Conservation (phyloP, 306 rosid genomes). For the Gynostemma pentaphyllum region DNA sequence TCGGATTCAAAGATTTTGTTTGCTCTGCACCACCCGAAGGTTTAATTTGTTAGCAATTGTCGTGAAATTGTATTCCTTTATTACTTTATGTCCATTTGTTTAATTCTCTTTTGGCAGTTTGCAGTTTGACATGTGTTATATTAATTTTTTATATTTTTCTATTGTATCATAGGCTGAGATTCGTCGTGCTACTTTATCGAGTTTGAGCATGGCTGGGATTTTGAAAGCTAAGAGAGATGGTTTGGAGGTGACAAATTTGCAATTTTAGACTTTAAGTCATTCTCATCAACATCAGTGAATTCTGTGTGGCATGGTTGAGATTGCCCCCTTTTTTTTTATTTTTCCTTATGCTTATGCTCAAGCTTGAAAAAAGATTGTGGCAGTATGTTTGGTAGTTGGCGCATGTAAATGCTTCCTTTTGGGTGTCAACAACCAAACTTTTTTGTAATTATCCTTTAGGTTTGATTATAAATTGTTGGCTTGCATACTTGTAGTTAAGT, state of each 20-base stretch:
- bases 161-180: constrained; percentile 56
- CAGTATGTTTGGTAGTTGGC: too few species aligned
- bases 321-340: too few species aligned
- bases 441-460: too few species aligned
- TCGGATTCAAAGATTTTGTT: constrained; percentile 68
- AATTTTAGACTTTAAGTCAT: not conserved
- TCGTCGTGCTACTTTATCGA: constrained; percentile 49
- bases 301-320: not conserved
- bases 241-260: constrained; percentile 38
- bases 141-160: not conserved
- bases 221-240: constrained; percentile 31
- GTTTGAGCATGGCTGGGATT: constrained; percentile 36
- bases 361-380: too few species aligned
- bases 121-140: not conserved
- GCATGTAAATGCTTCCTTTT: too few species aligned
- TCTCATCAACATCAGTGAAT: not conserved
- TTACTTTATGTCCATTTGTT: not conserved
- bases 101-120: not conserved
- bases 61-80: constrained; percentile 6
- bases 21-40: constrained; percentile 82
- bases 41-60: constrained; percentile 12
- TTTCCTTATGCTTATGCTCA: too few species aligned
- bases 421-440: too few species aligned
- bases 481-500: too few species aligned
- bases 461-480: too few species aligned